Evolutionary conservation across 2,329 filamentous ascomycete genomes (phyloP), one percentile per base, ranked within the genome.

Genomic region (Fonsecaea pedrosoi): DNA sequence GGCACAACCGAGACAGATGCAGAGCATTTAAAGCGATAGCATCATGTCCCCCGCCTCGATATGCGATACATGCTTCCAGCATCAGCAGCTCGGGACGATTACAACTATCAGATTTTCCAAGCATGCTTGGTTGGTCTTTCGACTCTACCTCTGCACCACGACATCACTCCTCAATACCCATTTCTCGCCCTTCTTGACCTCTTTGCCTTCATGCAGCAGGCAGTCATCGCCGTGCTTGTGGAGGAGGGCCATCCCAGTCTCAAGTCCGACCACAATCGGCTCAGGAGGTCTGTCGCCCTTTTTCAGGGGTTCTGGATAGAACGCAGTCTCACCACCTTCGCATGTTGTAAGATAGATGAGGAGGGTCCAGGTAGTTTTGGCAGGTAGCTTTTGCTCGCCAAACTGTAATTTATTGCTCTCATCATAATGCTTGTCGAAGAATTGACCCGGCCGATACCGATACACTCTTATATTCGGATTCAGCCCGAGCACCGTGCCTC

Each of bases 341-440:
- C 93, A 96, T 3, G 90, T 92, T 0, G 91, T 95, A 62, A 97
- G 84, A 75, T 97, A 98, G 40, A 97, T 85, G 0, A 97, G 84
- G 4, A 97, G 82, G 0, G 94, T 97, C 93, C 94, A 97, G 0
- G 93, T 97, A 4, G 94, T 97, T 73, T 85, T 89, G 21, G 85
- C 89, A 25, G 82, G 81, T 10, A 81, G 73, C 8, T 80, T 67
- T 40, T 77, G 76, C 35, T 83, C 79, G 1, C 82, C 82, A 54
- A 95, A 80, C 0, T 80, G 84, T 32, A 97, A 78, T 62, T 86
- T 83, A 76, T 96, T 96, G 60, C 87, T 91, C 74, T 97, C 94
- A 78, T 98, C 94, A 74, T 97, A 97, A 77, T 97, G 94, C 73
- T 92, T 90, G 75, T 93, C 93, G 77, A 97, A 97, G 77, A 94